Percentiles rank a stretch among this genome's conserved stretches.
Evolutionary conservation across 805 yeast genomes (phyloP).

Genomic region (Brettanomyces bruxellensis): DNA sequence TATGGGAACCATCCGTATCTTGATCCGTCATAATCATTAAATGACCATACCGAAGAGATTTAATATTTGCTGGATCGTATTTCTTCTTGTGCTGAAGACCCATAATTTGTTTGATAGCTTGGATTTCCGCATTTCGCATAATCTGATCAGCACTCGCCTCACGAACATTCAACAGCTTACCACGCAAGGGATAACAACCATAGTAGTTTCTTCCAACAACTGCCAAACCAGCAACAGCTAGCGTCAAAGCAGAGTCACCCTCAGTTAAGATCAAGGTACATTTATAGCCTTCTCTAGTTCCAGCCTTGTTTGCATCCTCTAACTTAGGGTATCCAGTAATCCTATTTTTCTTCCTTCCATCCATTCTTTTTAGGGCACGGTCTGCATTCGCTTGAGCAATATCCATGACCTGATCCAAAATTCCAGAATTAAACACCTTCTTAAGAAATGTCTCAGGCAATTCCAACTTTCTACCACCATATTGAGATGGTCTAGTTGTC

Average conservation of each 20-base stretch:
- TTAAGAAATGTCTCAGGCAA: slow-evolving; percentile 70
- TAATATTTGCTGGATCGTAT: slow-evolving; percentile 53
- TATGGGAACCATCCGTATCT: slow-evolving; percentile 98
- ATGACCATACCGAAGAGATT: slow-evolving; percentile 84
- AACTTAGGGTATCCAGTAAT: slow-evolving; percentile 83
- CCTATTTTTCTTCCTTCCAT: slow-evolving; percentile 77
- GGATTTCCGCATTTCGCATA: slow-evolving; percentile 86
- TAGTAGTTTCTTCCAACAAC: slow-evolving; percentile 93
- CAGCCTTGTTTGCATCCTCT: slow-evolving; percentile 95
- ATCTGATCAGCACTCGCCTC: slow-evolving; percentile 97
- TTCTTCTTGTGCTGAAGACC: slow-evolving; percentile 89
- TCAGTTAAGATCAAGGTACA: slow-evolving; percentile 93
- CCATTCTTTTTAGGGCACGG: slow-evolving; percentile 77
- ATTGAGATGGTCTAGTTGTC: slow-evolving; percentile 80
- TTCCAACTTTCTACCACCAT: slow-evolving; percentile 74
- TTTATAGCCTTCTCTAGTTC: slow-evolving; percentile 83
- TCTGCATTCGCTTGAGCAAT: slow-evolving; percentile 87
- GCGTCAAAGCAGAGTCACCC: slow-evolving; percentile 91
- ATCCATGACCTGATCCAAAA: slow-evolving; percentile 66
- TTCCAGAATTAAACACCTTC: slow-evolving; percentile 59
- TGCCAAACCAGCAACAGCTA: slow-evolving; percentile 88
- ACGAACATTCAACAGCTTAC: slow-evolving; percentile 89
- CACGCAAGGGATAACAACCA: slow-evolving; percentile 93
- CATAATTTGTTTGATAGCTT: slow-evolving; percentile 89
- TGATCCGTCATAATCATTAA: slow-evolving; percentile 99